A percentile compares a stretch with the other conserved stretches of the same genome.
phyloP scores from a whole-genome alignment of 306 rosid species.

The Medicago ruthenica region DNA sequence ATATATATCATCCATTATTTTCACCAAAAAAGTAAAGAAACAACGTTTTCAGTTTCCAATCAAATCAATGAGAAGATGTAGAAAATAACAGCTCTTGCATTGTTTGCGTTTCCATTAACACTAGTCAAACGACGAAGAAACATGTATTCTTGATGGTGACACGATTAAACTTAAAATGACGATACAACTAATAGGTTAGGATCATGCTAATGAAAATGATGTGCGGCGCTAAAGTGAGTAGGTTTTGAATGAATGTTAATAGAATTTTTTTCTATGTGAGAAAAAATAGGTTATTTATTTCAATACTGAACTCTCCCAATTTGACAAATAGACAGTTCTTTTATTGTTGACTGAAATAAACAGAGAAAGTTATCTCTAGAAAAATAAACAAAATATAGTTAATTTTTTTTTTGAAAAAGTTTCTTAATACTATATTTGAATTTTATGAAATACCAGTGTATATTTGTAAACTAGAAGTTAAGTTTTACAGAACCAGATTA shows the following conservation, averaged over 20 bases:
- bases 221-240: background rate
- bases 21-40: constrained; percentile 16
- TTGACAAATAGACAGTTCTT: background rate
- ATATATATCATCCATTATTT: background rate
- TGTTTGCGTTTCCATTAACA: constrained; percentile 35
- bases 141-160: constrained; percentile 27
- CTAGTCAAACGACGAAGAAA: constrained; percentile 32
- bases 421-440: too few species aligned
- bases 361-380: background rate
- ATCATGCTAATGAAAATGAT: background rate
- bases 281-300: background rate
- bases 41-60: constrained; percentile 26
- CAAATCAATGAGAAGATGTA: constrained; percentile 21
- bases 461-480: background rate
- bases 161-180: constrained; percentile 7
- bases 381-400: background rate
- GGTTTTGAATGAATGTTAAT: background rate
- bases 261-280: too few species aligned
- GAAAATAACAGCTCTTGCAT: background rate
- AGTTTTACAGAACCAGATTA: background rate
- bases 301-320: background rate
- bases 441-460: too few species aligned
- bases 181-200: constrained; percentile 10
- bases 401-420: too few species aligned
- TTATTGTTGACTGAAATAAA: background rate